These are phyloP conservation scores for Lonicera japonica DNA, from an alignment of 129 eudicot genomes.

Conservation along the genomic window DNA sequence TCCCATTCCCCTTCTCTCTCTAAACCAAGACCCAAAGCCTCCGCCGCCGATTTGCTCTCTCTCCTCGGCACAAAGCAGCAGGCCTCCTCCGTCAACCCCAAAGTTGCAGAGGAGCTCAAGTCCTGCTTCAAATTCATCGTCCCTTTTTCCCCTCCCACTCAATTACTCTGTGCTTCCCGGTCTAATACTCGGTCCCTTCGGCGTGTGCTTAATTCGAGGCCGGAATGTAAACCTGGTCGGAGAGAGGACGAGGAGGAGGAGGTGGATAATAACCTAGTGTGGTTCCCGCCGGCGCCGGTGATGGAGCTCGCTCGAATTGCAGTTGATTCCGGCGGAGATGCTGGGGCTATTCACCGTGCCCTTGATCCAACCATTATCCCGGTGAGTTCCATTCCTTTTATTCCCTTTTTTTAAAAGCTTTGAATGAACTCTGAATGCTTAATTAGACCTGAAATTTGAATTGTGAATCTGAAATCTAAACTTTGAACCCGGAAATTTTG, in stretches of 20 bases:
- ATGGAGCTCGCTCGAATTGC: slow-evolving; percentile 82
- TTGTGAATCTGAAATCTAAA: too few relatives aligned
- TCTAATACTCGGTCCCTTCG: slow-evolving; percentile 6
- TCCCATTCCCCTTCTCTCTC: slow-evolving; percentile 1
- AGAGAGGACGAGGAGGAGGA: neutral
- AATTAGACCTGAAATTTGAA: too few relatives aligned
- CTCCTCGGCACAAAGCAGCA: slow-evolving; percentile 59
- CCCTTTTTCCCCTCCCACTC: slow-evolving; percentile 29
- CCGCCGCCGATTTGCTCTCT: slow-evolving; percentile 64
- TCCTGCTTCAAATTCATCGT: slow-evolving; percentile 93
- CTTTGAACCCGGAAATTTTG: too few relatives aligned
- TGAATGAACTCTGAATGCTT: too few relatives aligned
- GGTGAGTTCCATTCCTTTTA: slow-evolving; percentile 30
- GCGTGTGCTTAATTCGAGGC: slow-evolving; percentile 12
- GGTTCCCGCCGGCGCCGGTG: slow-evolving; percentile 76
- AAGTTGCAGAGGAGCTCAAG: slow-evolving; percentile 36
- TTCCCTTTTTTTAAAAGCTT: neutral
- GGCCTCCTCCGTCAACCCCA: slow-evolving; percentile 45
- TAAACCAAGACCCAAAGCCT: slow-evolving; percentile 33
- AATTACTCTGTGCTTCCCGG: slow-evolving; percentile 1
- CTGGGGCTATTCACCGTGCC: slow-evolving; percentile 48
- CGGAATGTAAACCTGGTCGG: slow-evolving; percentile 10
- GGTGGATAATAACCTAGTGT: slow-evolving; percentile 45
- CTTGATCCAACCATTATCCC: slow-evolving; percentile 70
- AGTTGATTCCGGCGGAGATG: slow-evolving; percentile 81